Conservation (phyloP, 2,329 filamentous ascomycete genomes). For the Huntiella bhutanensis region DNA sequence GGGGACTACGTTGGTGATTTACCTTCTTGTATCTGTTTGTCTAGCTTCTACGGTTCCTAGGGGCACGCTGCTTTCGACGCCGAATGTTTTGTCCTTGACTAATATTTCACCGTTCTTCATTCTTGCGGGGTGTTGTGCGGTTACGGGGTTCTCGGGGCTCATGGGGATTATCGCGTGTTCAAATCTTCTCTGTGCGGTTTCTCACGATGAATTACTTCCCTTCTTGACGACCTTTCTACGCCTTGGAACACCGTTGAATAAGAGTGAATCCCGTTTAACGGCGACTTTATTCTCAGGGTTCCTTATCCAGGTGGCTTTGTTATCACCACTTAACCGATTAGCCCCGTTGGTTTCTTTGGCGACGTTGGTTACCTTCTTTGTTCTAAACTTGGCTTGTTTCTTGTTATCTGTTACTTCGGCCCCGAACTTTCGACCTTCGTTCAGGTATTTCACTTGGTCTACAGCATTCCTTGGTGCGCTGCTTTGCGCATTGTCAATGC, state of each 20-base stretch:
- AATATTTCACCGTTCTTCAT: conserved; percentile 58
- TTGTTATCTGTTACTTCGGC: conserved; percentile 71
- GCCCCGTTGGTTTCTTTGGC: conserved; percentile 82
- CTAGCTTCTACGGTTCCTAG: conserved; percentile 62
- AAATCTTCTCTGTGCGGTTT: conserved; percentile 68
- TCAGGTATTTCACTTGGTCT: conserved; percentile 77
- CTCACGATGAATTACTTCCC: conserved; percentile 59
- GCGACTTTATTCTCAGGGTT: conserved; percentile 56
- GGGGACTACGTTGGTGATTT: conserved; percentile 55
- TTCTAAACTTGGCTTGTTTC: conserved; percentile 77
- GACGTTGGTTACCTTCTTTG: conserved; percentile 82
- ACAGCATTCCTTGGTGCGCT: conserved; percentile 58
- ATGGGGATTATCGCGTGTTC: conserved; percentile 78
- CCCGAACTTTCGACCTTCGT: conserved; percentile 74
- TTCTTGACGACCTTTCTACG: conserved; percentile 53
- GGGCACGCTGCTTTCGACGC: conserved; percentile 51
- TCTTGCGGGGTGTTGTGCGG: conserved; percentile 64
- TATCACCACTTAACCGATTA: conserved; percentile 73
- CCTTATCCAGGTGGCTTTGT: conserved; percentile 60
- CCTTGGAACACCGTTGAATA: conserved; percentile 16
- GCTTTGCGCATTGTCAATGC: conserved; percentile 67
- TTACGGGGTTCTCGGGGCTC: conserved; percentile 65
- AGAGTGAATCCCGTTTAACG: conserved; percentile 18
- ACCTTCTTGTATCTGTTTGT: conserved; percentile 40
- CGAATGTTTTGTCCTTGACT: conserved; percentile 66